Percentiles rank a stretch among this genome's conserved stretches.
Evolutionary conservation across 192 early-diverging fungal genomes (phyloP).

Genomic region (Coemansia sp.): DNA sequence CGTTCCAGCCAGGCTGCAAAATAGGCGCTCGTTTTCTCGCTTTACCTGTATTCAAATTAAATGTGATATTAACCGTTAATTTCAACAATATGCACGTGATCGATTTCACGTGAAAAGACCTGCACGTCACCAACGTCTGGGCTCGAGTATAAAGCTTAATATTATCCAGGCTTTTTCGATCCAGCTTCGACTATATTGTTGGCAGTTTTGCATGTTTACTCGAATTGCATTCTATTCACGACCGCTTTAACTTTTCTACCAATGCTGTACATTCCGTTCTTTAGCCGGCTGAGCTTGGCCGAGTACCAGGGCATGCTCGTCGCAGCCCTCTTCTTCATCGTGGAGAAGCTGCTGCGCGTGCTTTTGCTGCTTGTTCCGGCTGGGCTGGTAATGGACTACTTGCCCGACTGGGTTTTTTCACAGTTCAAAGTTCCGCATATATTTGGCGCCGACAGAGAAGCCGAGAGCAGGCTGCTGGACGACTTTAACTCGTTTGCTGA

Average conservation of each 20-base stretch:
- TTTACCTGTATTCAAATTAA: background rate
- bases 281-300: constrained; percentile 59
- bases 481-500: constrained; percentile 54
- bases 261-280: constrained; percentile 62
- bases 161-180: background rate
- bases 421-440: constrained; percentile 37
- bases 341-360: constrained; percentile 71
- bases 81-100: constrained; percentile 1
- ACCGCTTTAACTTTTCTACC: background rate
- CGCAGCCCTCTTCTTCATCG: constrained; percentile 63
- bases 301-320: constrained; percentile 64
- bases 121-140: background rate
- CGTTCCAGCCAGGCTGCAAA: background rate
- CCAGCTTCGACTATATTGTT: background rate
- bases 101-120: constrained; percentile 5
- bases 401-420: constrained; percentile 42
- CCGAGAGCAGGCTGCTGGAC: constrained; percentile 44
- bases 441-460: constrained; percentile 31
- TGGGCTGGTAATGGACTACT: constrained; percentile 51
- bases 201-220: background rate
- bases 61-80: background rate
- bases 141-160: background rate
- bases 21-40: background rate
- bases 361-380: constrained; percentile 65
- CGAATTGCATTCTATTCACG: background rate